These are phyloP conservation scores for Paradendryphiella salina DNA, from an alignment of 2,329 filamentous ascomycete species.

Conservation along the genomic window DNA sequence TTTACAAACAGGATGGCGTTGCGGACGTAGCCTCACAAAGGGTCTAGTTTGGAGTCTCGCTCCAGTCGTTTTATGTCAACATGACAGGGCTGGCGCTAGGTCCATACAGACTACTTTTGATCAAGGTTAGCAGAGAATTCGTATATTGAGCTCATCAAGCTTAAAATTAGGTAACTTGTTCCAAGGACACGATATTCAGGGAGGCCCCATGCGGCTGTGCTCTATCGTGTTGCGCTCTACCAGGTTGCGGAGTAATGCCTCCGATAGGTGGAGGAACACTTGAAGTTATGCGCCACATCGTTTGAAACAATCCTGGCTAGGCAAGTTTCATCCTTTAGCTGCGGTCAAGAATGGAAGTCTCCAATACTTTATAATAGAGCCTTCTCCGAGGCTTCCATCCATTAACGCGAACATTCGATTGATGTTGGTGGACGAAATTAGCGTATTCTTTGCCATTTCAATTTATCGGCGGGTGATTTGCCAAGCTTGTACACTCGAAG, in stretches of 20 bases:
- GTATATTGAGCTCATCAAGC: slow-evolving; percentile 5
- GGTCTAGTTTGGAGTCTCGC: slow-evolving; percentile 1
- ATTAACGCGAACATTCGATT: not conserved
- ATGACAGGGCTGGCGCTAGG: not conserved
- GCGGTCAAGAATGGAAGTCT: not conserved
- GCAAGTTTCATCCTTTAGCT: not conserved
- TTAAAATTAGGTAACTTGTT: slow-evolving; percentile 1
- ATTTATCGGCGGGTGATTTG: too few relatives aligned
- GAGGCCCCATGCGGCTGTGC: not conserved
- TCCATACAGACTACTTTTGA: not conserved
- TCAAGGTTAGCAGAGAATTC: slow-evolving; percentile 1
- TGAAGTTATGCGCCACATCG: not conserved
- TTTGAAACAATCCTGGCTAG: not conserved
- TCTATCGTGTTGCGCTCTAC: not conserved
- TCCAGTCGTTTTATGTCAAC: slow-evolving; percentile 8
- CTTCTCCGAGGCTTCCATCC: not conserved
- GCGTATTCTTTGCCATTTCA: too few relatives aligned
- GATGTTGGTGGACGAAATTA: too few relatives aligned
- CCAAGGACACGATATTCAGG: not conserved
- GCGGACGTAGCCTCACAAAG: not conserved
- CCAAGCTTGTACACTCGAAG: too few relatives aligned
- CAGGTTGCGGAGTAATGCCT: not conserved
- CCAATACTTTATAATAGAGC: too few relatives aligned
- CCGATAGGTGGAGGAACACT: slow-evolving; percentile 8
- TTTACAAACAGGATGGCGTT: slow-evolving; percentile 1